These are phyloP conservation scores for Penicillium canescens DNA, from an alignment of 495 filamentous ascomycete genomes.

Conservation along the genomic window DNA sequence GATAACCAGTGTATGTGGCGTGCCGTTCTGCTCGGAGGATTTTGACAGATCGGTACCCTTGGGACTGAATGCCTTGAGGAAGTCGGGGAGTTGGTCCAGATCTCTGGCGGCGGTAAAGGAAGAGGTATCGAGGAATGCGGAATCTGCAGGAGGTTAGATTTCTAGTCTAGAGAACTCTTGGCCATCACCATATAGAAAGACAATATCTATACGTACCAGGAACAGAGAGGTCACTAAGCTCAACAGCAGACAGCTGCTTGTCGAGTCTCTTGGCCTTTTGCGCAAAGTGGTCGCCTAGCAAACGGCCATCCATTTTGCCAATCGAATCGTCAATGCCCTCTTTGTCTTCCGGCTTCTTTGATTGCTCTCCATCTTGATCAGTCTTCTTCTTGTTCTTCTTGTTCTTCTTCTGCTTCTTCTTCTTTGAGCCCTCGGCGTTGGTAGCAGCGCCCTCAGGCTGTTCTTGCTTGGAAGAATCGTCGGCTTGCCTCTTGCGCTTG, in stretches of 20 bases:
- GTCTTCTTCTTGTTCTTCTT: constrained; percentile 54
- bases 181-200: neutral
- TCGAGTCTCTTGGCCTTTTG: constrained; percentile 76
- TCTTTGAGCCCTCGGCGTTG: constrained; percentile 28
- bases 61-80: constrained; percentile 65
- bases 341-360: constrained; percentile 57
- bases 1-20: constrained; percentile 84
- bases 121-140: constrained; percentile 70
- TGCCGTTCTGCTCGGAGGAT: constrained; percentile 67
- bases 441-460: neutral
- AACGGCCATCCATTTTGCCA: constrained; percentile 72
- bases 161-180: neutral
- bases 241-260: constrained; percentile 74
- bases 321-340: constrained; percentile 79
- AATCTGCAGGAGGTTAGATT: constrained; percentile 38
- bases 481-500: constrained; percentile 54
- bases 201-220: constrained; percentile 57
- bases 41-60: constrained; percentile 50
- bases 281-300: constrained; percentile 86
- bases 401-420: constrained; percentile 51
- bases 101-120: constrained; percentile 63
- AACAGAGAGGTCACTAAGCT: constrained; percentile 78
- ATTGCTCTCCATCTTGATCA: constrained; percentile 55
- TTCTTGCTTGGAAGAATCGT: constrained; percentile 36
- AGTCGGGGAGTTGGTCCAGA: constrained; percentile 71